These are phyloP conservation scores for Hygrophila difformis DNA, from an alignment of 257 asterid genomes.

Conservation along the genomic window DNA sequence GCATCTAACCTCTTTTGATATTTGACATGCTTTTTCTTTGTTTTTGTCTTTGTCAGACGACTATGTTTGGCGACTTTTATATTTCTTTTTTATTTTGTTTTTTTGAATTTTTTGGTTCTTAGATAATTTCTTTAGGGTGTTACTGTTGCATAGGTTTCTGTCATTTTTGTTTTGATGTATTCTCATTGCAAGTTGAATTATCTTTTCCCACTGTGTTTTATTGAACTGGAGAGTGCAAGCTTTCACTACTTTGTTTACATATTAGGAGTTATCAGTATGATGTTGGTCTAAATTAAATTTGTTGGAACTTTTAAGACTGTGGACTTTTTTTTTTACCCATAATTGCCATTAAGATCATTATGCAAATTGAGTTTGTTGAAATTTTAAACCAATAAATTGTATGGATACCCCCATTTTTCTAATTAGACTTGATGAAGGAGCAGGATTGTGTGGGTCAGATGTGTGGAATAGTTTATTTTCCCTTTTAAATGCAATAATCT, in stretches of 20 bases:
- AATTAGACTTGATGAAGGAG: not conserved
- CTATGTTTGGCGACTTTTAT: not conserved
- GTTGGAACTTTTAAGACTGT: no score
- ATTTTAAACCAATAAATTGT: not conserved
- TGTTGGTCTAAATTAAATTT: no score
- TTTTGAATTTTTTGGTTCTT: not conserved
- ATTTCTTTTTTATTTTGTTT: not conserved
- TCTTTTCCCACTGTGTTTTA: no score
- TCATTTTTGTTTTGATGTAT: not conserved
- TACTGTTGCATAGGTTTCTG: no score
- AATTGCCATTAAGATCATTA: no score
- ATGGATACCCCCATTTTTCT: not conserved
- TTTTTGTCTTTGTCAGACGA: not conserved
- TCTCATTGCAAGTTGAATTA: no score
- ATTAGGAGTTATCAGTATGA: not conserved
- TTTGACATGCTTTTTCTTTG: conserved; percentile 5
- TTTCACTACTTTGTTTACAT: not conserved
- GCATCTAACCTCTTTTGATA: not conserved
- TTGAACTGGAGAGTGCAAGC: no score
- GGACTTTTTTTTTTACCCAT: no score
- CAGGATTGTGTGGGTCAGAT: not conserved
- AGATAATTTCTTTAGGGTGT: no score
- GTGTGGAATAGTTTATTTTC: no score
- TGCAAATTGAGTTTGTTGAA: conserved; percentile 1
- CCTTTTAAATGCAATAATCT: no score